Evolutionary conservation across 2,329 filamentous ascomycete species (phyloP).

Genomic region (Microascus cirrosus): DNA sequence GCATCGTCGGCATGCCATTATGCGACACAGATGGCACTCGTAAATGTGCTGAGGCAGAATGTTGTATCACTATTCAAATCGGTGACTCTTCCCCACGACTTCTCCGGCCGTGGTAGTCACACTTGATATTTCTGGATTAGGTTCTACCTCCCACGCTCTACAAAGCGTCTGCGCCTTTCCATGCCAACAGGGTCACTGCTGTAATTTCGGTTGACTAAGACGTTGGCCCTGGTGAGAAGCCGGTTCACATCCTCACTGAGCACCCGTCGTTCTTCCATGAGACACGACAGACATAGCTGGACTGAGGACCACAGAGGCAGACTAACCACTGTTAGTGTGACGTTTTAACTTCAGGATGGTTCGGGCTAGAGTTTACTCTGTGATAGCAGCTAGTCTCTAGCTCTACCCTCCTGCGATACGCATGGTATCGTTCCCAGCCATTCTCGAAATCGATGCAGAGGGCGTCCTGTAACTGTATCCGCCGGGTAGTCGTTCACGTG

Average conservation of each 20-base stretch:
- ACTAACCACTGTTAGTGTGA: constrained; percentile 27
- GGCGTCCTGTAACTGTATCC: constrained; percentile 26
- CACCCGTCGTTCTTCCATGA: constrained; percentile 29
- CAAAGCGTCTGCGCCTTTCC: background rate
- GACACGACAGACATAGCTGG: constrained; percentile 34
- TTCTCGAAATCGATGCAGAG: constrained; percentile 25
- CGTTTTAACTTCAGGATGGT: constrained; percentile 16
- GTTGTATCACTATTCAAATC: constrained; percentile 29
- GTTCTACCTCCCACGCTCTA: constrained; percentile 2
- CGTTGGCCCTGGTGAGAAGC: constrained; percentile 18
- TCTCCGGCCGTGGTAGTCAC: constrained; percentile 23
- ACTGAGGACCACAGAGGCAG: constrained; percentile 30
- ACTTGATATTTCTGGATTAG: constrained; percentile 24
- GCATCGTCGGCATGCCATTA: constrained; percentile 33
- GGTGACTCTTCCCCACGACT: constrained; percentile 17
- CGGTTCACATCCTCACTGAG: constrained; percentile 23
- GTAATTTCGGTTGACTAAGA: constrained; percentile 16
- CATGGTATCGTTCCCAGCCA: constrained; percentile 39
- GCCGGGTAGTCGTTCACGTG: constrained; percentile 37
- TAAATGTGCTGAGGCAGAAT: constrained; percentile 28
- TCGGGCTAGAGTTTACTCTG: constrained; percentile 37
- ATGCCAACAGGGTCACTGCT: constrained; percentile 11
- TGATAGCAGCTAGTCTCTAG: constrained; percentile 40
- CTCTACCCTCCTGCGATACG: constrained; percentile 36
- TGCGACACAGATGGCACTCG: constrained; percentile 30